Evolutionary conservation across 257 asterid genomes (phyloP).

Genomic region (Cordia subcordata): DNA sequence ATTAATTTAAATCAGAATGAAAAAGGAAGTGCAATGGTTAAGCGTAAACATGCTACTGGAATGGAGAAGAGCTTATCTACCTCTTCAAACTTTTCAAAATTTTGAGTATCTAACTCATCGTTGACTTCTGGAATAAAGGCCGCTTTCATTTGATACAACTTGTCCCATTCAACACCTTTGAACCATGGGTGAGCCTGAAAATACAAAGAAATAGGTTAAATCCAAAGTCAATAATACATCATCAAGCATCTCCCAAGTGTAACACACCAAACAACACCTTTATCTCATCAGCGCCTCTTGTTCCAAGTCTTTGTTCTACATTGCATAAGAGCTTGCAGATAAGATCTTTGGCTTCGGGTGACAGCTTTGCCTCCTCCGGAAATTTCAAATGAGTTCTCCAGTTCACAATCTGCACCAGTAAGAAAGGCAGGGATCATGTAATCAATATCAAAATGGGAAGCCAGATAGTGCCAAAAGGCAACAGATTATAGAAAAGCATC

Average conservation of each 20-base stretch:
- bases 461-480: no score
- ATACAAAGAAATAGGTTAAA: constrained; percentile 21
- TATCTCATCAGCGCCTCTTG: constrained; percentile 87
- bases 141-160: constrained; percentile 82
- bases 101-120: constrained; percentile 93
- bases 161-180: constrained; percentile 77
- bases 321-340: constrained; percentile 86
- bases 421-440: constrained; percentile 6
- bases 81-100: constrained; percentile 98
- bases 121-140: constrained; percentile 95
- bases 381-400: constrained; percentile 87
- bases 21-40: constrained; percentile 8
- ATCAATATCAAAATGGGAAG: neutral
- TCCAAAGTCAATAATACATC: constrained; percentile 2
- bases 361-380: constrained; percentile 90
- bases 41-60: constrained; percentile 11
- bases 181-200: constrained; percentile 93
- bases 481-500: neutral
- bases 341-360: constrained; percentile 86
- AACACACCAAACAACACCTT: constrained; percentile 46
- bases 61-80: constrained; percentile 24
- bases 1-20: constrained; percentile 7
- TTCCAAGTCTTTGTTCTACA: constrained; percentile 93
- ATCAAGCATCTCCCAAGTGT: constrained; percentile 9
- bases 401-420: constrained; percentile 63